Evolutionary conservation across 1,139 yeast genomes (phyloP).

Genomic region (Suhomyces wounanorum): DNA sequence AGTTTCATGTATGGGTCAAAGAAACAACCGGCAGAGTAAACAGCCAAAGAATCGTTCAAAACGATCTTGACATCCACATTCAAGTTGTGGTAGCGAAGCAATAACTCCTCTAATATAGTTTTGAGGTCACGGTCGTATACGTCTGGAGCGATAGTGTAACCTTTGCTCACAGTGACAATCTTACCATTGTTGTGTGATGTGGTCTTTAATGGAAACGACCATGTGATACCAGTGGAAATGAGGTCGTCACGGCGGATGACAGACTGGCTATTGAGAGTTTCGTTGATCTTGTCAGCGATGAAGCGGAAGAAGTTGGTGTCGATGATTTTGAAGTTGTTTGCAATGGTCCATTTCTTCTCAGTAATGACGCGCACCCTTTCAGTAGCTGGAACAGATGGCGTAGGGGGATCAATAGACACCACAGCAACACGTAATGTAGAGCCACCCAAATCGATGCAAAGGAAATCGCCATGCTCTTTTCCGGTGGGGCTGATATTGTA

Average conservation of each 20-base stretch:
- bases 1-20: slow-evolving; percentile 39
- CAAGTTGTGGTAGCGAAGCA: slow-evolving; percentile 25
- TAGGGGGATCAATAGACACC: slow-evolving; percentile 32
- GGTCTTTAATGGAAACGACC: slow-evolving; percentile 60
- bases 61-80: slow-evolving; percentile 36
- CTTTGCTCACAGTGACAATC: slow-evolving; percentile 52
- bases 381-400: neutral
- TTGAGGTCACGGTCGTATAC: slow-evolving; percentile 45
- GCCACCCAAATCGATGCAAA: slow-evolving; percentile 59
- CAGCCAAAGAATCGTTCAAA: slow-evolving; percentile 49
- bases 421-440: slow-evolving; percentile 52
- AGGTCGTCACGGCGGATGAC: slow-evolving; percentile 19
- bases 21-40: slow-evolving; percentile 48
- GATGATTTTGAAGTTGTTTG: slow-evolving; percentile 39
- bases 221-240: slow-evolving; percentile 52
- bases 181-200: slow-evolving; percentile 46
- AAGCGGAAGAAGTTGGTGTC: slow-evolving; percentile 42
- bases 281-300: slow-evolving; percentile 38
- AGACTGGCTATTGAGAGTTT: slow-evolving; percentile 32
- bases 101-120: slow-evolving; percentile 37
- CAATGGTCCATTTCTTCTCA: slow-evolving; percentile 45
- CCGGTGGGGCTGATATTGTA: slow-evolving; percentile 46
- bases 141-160: slow-evolving; percentile 46
- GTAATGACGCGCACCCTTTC: slow-evolving; percentile 30
- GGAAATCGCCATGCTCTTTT: slow-evolving; percentile 42